Evolutionary conservation across 1,284 basidiomycete species (phyloP).

Genomic region (Ceraceosorus guamensis): DNA sequence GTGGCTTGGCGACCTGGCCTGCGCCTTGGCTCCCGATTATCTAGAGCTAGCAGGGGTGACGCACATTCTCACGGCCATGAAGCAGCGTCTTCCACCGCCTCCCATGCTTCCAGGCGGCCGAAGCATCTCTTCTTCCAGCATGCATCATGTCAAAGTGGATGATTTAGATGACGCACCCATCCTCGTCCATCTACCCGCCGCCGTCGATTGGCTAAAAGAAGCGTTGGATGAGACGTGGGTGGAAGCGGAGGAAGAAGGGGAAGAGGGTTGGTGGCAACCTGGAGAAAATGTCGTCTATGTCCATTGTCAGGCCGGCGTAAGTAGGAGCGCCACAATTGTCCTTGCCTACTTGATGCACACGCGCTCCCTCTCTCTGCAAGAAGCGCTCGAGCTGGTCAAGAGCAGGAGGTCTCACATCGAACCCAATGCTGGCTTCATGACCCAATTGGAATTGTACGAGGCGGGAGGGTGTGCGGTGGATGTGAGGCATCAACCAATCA

Average conservation of each 20-base stretch:
- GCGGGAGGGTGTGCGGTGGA: slow-evolving; percentile 45
- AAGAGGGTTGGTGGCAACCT: slow-evolving; percentile 27
- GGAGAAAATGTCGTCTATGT: slow-evolving; percentile 45
- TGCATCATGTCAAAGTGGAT: slow-evolving; percentile 47
- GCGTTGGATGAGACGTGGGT: slow-evolving; percentile 33
- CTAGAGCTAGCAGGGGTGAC: slow-evolving; percentile 30
- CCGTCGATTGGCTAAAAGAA: slow-evolving; percentile 39
- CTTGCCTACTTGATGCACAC: slow-evolving; percentile 49
- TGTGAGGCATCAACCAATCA: slow-evolving; percentile 46
- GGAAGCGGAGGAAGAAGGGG: slow-evolving; percentile 7
- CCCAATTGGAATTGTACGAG: slow-evolving; percentile 49
- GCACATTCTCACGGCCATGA: slow-evolving; percentile 36
- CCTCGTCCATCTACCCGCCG: slow-evolving; percentile 42
- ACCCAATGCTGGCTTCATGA: slow-evolving; percentile 47
- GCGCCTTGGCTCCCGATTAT: slow-evolving; percentile 31
- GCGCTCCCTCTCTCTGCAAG: slow-evolving; percentile 29
- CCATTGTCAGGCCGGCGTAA: slow-evolving; percentile 50
- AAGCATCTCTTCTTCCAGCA: slow-evolving; percentile 22
- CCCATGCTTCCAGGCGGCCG: slow-evolving; percentile 18
- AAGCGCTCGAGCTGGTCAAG: slow-evolving; percentile 43
- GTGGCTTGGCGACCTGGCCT: slow-evolving; percentile 36
- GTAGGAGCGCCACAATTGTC: slow-evolving; percentile 44
- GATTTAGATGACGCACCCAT: slow-evolving; percentile 48
- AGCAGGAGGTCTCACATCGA: slow-evolving; percentile 34
- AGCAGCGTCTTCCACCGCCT: slow-evolving; percentile 26